phyloP scores from a whole-genome alignment of 202 grass and related monocot species.

The Setaria viridis region DNA sequence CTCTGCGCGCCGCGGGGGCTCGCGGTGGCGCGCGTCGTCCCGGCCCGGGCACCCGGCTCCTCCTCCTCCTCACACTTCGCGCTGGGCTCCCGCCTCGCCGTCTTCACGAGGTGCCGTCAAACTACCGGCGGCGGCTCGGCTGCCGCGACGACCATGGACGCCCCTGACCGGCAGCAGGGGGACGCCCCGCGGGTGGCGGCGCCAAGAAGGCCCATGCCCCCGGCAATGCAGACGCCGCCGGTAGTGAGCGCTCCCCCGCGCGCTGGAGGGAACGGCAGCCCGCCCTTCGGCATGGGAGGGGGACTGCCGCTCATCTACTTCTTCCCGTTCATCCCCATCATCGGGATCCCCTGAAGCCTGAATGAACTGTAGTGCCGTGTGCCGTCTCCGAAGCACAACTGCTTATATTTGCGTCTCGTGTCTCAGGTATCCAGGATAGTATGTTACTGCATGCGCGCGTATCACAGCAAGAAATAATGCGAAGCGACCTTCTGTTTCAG shows the following conservation, averaged over 20 bases:
- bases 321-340: conserved; percentile 62
- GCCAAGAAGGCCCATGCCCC: not conserved
- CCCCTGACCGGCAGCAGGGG: not conserved
- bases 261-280: not conserved
- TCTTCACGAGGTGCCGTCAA: conserved; percentile 41
- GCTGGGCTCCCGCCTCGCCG: conserved; percentile 49
- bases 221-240: conserved; percentile 1
- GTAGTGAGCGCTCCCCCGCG: not conserved
- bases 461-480: conserved; percentile 7
- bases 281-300: conserved; percentile 29
- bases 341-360: conserved; percentile 45
- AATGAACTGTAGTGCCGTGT: not conserved
- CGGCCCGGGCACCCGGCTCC: not conserved
- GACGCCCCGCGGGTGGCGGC: not conserved
- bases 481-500: not conserved
- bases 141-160: not conserved
- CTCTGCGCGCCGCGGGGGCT: conserved; percentile 49
- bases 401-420: not conserved
- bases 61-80: not conserved
- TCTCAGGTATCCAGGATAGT: not conserved
- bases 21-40: conserved; percentile 40
- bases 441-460: not conserved
- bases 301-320: conserved; percentile 54
- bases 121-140: not conserved
- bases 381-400: not conserved